Evolutionary conservation across 306 rosid genomes (phyloP).

Genomic region (Boehmeria nivea): DNA sequence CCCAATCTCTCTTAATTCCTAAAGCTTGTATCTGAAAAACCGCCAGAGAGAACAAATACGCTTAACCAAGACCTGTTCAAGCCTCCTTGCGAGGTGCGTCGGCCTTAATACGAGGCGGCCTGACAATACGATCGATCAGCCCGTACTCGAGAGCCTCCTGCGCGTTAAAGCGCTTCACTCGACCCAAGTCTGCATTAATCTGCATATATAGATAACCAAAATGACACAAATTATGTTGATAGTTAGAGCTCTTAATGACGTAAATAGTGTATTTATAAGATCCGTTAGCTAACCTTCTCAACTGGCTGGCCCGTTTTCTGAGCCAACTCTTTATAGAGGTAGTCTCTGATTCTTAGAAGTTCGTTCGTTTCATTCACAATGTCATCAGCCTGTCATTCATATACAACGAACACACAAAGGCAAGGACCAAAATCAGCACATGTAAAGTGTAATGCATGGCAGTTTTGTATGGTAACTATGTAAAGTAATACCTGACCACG

Average conservation of each 20-base stretch:
- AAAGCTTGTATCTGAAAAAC: slow-evolving; percentile 12
- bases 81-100: slow-evolving; percentile 65
- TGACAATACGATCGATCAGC: slow-evolving; percentile 65
- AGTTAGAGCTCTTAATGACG: too few species aligned
- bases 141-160: slow-evolving; percentile 94
- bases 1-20: slow-evolving; percentile 13
- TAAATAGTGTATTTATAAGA: too few species aligned
- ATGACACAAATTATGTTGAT: too few species aligned
- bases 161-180: slow-evolving; percentile 64
- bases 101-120: slow-evolving; percentile 80
- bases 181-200: slow-evolving; percentile 61
- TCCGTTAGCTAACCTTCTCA: slow-evolving; percentile 76
- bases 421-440: slow-evolving; percentile 14
- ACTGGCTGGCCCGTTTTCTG: slow-evolving; percentile 77
- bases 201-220: slow-evolving; percentile 29
- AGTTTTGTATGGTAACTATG: too few species aligned
- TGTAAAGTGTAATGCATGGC: not conserved
- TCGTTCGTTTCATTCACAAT: slow-evolving; percentile 81
- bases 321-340: slow-evolving; percentile 67
- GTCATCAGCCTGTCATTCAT: slow-evolving; percentile 69
- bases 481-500: slow-evolving; percentile 75
- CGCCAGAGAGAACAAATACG: slow-evolving; percentile 5
- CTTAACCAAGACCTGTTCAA: slow-evolving; percentile 78
- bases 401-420: slow-evolving; percentile 23
- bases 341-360: slow-evolving; percentile 79